Percentiles rank a stretch among this genome's conserved stretches.
Conservation (phyloP, 2,329 filamentous ascomycete species). For the Nemania diffusa region DNA sequence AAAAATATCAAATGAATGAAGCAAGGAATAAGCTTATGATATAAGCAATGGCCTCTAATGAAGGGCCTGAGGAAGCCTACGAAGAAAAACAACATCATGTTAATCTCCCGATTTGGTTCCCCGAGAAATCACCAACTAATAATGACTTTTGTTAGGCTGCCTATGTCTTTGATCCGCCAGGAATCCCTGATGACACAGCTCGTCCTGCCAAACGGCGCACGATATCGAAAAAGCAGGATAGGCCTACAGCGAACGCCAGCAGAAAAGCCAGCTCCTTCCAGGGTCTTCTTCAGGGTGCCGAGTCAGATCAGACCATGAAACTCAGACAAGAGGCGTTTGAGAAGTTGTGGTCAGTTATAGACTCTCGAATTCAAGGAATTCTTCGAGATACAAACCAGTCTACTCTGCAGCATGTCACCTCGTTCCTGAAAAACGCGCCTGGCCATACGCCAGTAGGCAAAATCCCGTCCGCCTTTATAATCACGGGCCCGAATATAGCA, state of each 20-base stretch:
- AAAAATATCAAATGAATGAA: not conserved
- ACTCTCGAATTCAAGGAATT: slow-evolving; percentile 70
- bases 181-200: slow-evolving; percentile 45
- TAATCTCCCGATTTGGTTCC: slow-evolving; percentile 3
- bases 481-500: slow-evolving; percentile 81
- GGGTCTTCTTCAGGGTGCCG: slow-evolving; percentile 64
- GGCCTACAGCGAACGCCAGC: slow-evolving; percentile 31
- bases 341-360: slow-evolving; percentile 71
- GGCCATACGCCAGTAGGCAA: slow-evolving; percentile 53
- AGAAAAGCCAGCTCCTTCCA: slow-evolving; percentile 54
- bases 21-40: not conserved
- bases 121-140: slow-evolving; percentile 32
- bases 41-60: slow-evolving; percentile 42
- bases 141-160: slow-evolving; percentile 59
- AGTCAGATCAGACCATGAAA: slow-evolving; percentile 59
- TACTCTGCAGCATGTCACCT: slow-evolving; percentile 67
- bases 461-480: slow-evolving; percentile 76
- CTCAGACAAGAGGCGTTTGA: slow-evolving; percentile 70
- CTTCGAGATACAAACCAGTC: slow-evolving; percentile 69
- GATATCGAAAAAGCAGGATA: slow-evolving; percentile 55
- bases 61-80: slow-evolving; percentile 39
- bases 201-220: slow-evolving; percentile 69
- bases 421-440: slow-evolving; percentile 61
- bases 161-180: slow-evolving; percentile 69
- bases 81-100: slow-evolving; percentile 50